Evolutionary conservation across 1,284 basidiomycete genomes (phyloP).

Genomic region (Mycosarcoma mackinlayi): DNA sequence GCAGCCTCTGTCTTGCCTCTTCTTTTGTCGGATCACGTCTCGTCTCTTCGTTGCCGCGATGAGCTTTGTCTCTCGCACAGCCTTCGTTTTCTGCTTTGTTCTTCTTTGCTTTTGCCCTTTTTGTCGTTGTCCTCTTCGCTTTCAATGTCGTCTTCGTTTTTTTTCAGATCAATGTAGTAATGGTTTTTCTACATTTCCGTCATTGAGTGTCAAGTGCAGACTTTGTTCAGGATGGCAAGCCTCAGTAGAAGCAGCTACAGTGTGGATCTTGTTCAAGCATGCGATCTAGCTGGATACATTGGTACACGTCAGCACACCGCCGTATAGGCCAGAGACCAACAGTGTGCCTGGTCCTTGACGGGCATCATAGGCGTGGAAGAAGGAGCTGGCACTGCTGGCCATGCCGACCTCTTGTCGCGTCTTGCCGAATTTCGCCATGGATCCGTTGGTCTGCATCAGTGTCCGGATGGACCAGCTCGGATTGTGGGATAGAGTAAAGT

Average conservation of each 20-base stretch:
- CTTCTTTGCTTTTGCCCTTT: not conserved
- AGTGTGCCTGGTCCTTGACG: slow-evolving; percentile 2
- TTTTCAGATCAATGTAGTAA: slow-evolving; percentile 13
- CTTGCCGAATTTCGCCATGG: not conserved
- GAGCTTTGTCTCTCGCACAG: not conserved
- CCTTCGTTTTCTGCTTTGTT: not conserved
- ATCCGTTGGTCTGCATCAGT: slow-evolving; percentile 17
- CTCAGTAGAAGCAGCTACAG: not conserved
- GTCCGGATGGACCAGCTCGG: slow-evolving; percentile 5
- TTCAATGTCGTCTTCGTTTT: too few species aligned
- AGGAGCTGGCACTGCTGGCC: slow-evolving; percentile 11
- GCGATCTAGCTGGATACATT: slow-evolving; percentile 26
- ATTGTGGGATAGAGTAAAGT: slow-evolving; percentile 16
- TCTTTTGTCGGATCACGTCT: not conserved
- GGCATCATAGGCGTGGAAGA: slow-evolving; percentile 2
- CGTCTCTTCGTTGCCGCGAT: not conserved
- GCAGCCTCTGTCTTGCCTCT: not conserved
- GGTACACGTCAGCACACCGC: slow-evolving; percentile 9
- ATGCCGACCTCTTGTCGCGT: not conserved
- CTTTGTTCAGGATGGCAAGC: not conserved
- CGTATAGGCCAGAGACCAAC: slow-evolving; percentile 36
- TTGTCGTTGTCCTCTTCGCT: not conserved
- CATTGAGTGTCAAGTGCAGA: too few species aligned
- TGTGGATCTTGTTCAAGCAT: too few species aligned
- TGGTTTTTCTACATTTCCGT: slow-evolving; percentile 17